Evolutionary conservation across 352 stramenopile species (phyloP), one percentile per base, ranked within the genome.

Genomic region (Phytophthora colocasiae): DNA sequence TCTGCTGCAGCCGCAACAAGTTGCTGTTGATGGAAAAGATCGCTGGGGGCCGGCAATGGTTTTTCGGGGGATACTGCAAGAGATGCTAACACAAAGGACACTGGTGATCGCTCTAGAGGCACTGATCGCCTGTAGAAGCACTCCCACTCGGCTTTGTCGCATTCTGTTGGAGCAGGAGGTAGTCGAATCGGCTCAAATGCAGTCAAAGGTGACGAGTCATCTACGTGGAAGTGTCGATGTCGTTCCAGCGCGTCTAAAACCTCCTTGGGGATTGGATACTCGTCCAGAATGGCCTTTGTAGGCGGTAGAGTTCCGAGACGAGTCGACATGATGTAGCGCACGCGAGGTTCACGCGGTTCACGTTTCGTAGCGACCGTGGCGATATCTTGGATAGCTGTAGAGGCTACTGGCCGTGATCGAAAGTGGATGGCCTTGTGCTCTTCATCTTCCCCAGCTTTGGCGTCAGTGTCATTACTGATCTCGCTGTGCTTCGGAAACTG

Each of bases 281-380:
- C 80, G 19, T 90, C 81, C n/a, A 91, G 54, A 36, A 90, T 91
- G 38, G 75, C 73, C 59, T 87, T 87, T 0, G 77, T 89, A 14
- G 83, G 83, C 3, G 80, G 80, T 10, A 89, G 29, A 3, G 69
- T 77, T 31, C 48, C 46, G 27, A 89, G 60, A 1, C 77, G 72
- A 50, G 77, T 85, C 10, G 80, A 88, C 77, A 86, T 88, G 63
- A 93, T 89, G 71, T 93, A 92, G 1, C 85, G 80, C 9, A 91
- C 77, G 0, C 83, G 77, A 22, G 80, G 71, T 0, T 75, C 69
- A 12, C 71, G 59, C 3, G 57, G 43, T 2, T 85, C 70, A 0
- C 85, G 78, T 2, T 81, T 76, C 6, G 58, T 46, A 0, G 76
- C 56, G 6, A 80, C 63, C 34, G 55, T 62, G 0, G 63, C 68